These are phyloP conservation scores for Rhizopus delemar DNA, from an alignment of 371 early-diverging fungal species.

Conservation along the genomic window DNA sequence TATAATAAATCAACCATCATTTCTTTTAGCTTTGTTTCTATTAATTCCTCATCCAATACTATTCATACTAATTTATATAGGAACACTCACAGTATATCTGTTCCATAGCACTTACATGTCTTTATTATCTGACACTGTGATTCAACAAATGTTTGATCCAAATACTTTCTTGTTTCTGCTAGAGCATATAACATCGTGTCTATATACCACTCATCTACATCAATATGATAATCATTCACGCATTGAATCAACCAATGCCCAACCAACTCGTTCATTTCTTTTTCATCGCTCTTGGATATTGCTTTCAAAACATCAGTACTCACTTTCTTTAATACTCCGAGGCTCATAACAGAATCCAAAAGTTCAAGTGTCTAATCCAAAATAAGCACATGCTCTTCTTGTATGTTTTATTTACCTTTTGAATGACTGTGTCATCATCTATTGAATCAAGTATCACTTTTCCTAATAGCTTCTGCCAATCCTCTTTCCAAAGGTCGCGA, in stretches of 20 bases:
- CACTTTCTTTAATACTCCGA: slow-evolving; percentile 8
- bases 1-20: slow-evolving; percentile 15
- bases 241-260: slow-evolving; percentile 29
- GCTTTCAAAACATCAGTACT: slow-evolving; percentile 16
- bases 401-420: slow-evolving; percentile 16
- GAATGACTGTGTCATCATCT: slow-evolving; percentile 29
- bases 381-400: background rate
- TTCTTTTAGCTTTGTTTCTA: slow-evolving; percentile 18
- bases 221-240: slow-evolving; percentile 15
- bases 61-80: background rate
- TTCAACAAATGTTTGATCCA: slow-evolving; percentile 27
- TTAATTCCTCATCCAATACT: slow-evolving; percentile 18
- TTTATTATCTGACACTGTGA: slow-evolving; percentile 27
- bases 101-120: slow-evolving; percentile 13
- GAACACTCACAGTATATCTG: too few relatives aligned
- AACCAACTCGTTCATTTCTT: slow-evolving; percentile 1
- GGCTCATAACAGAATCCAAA: slow-evolving; percentile 23
- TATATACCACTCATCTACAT: slow-evolving; percentile 20
- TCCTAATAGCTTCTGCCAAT: slow-evolving; percentile 30
- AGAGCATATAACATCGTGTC: slow-evolving; percentile 17
- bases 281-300: slow-evolving; percentile 3
- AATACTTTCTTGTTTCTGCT: slow-evolving; percentile 16
- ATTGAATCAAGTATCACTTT: slow-evolving; percentile 9
- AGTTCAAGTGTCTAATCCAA: slow-evolving; percentile 24
- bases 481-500: slow-evolving; percentile 33